Percentiles rank a stretch among this genome's conserved stretches.
Conservation (phyloP, 1,284 basidiomycete genomes). For the Melampsora larici-populina region DNA sequence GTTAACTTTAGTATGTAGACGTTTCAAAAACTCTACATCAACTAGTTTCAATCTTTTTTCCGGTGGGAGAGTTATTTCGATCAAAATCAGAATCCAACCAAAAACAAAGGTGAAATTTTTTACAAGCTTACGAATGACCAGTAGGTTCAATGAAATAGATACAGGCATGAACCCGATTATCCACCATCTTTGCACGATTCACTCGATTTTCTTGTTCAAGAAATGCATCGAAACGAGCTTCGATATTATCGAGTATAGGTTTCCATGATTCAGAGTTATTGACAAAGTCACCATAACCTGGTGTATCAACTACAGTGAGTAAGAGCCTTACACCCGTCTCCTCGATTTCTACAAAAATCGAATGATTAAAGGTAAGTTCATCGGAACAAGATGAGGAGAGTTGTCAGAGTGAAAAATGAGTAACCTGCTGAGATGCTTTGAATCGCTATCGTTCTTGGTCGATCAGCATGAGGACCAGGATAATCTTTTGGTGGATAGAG, state of each 20-base stretch:
- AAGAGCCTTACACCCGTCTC: conserved; percentile 91
- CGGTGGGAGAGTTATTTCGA: conserved; percentile 43
- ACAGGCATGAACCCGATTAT: conserved; percentile 69
- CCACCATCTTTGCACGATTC: conserved; percentile 78
- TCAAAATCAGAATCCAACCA: not conserved
- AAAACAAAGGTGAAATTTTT: not conserved
- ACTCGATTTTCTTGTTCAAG: conserved; percentile 97
- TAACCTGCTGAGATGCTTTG: conserved; percentile 92
- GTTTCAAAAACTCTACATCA: conserved; percentile 95
- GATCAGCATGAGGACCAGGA: conserved; percentile 75
- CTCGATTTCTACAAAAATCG: conserved; percentile 74
- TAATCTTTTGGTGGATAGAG: conserved; percentile 76
- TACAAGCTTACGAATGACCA: conserved; percentile 76
- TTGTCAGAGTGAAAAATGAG: conserved; percentile 47
- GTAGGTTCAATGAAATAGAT: conserved; percentile 97
- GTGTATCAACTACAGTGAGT: conserved; percentile 94
- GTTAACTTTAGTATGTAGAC: conserved; percentile 92
- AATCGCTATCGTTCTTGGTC: conserved; percentile 86
- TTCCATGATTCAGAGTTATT: conserved; percentile 99
- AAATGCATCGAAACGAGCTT: conserved; percentile 90
- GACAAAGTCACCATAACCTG: conserved; percentile 94
- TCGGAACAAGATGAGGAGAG: conserved; percentile 12
- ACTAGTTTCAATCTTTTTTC: conserved; percentile 77
- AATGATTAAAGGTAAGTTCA: conserved; percentile 49
- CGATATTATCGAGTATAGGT: conserved; percentile 94